These are phyloP conservation scores for Xylariales sp. DNA, from an alignment of 2,329 filamentous ascomycete genomes.

Conservation along the genomic window DNA sequence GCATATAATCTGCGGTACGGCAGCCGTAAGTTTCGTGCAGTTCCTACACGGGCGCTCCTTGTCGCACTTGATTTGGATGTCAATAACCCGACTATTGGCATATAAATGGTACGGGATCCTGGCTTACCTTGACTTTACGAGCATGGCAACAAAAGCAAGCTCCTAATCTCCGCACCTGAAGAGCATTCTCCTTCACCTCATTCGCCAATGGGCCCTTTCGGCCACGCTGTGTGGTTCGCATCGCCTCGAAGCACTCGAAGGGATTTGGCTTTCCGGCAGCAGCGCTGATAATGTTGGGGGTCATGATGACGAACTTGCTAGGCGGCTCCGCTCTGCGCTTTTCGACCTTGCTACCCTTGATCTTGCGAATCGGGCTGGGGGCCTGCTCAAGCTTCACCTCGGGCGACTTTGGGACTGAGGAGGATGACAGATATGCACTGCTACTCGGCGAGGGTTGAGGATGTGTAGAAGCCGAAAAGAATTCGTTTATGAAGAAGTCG, in stretches of 20 bases:
- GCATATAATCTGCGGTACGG: slow-evolving; percentile 51
- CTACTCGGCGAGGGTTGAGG: slow-evolving; percentile 8
- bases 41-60: slow-evolving; percentile 51
- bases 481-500: slow-evolving; percentile 27
- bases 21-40: slow-evolving; percentile 46
- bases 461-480: slow-evolving; percentile 12
- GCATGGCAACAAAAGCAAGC: slow-evolving; percentile 58
- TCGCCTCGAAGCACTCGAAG: slow-evolving; percentile 51
- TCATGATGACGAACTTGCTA: slow-evolving; percentile 52
- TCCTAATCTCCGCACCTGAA: slow-evolving; percentile 48
- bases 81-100: too few relatives aligned
- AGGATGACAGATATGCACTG: slow-evolving; percentile 16
- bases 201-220: slow-evolving; percentile 52
- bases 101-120: too few relatives aligned
- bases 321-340: slow-evolving; percentile 38
- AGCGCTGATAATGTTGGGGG: slow-evolving; percentile 48
- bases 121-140: slow-evolving; percentile 45
- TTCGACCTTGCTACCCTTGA: slow-evolving; percentile 36
- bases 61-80: slow-evolving; percentile 38
- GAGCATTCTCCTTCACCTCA: slow-evolving; percentile 49
- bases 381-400: slow-evolving; percentile 21
- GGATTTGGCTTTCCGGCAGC: slow-evolving; percentile 45
- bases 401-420: slow-evolving; percentile 20
- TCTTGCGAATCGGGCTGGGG: slow-evolving; percentile 34
- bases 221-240: slow-evolving; percentile 48